Evolutionary conservation across 2,329 filamentous ascomycete species (phyloP), one percentile per base, ranked within the genome.

Genomic region (Ilyonectria mors-panacis): DNA sequence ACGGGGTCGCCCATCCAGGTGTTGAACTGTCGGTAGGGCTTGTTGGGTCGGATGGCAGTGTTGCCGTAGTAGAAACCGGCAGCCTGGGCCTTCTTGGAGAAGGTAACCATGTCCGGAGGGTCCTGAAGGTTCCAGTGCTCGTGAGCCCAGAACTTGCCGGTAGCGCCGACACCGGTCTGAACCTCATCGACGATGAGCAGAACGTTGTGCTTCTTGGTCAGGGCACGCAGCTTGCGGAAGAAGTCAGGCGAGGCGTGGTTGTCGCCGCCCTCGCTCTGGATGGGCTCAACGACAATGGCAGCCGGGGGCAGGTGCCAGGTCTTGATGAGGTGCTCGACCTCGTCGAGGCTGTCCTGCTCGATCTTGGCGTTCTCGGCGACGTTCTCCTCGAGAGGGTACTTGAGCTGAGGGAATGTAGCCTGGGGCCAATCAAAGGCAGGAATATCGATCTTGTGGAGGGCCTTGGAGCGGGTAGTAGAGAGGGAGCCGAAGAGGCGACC

Each of bases 1-100:
- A 92, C 91, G 17, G 94, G 94, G 83, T 97, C 94, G 76, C 94
- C 94, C 92, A 97, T 97, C 94, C 94, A 97, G 55, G 94, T 97
- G 87, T 97, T 97, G 88, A 97, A 97, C 83, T 97, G 94, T 69
- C 94, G 91, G 86, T 97, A 97, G 6, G 95, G 93, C 87, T 95
- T 95, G 86, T 97, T 97, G 69, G 94, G 94, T 13, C 93, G 88
- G 73, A 97, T 87, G 47, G 89, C 90, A 10, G 89, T 88, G 86
- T 96, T 92, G 68, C 92, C 92, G 79, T 91, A 97, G 87, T 96
- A 97, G 87, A 95, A 97, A 37, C 94, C 94, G 7, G 95, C 94
- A 2, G 94, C 93, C 84, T 97, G 94, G 3, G 94, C 95, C 87
- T 97, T 97, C 87, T 97, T 97, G 78, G 90, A 93, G 85, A 97